Evolutionary conservation across 495 filamentous ascomycete species (phyloP).

Genomic region (Penicillium turbatum): DNA sequence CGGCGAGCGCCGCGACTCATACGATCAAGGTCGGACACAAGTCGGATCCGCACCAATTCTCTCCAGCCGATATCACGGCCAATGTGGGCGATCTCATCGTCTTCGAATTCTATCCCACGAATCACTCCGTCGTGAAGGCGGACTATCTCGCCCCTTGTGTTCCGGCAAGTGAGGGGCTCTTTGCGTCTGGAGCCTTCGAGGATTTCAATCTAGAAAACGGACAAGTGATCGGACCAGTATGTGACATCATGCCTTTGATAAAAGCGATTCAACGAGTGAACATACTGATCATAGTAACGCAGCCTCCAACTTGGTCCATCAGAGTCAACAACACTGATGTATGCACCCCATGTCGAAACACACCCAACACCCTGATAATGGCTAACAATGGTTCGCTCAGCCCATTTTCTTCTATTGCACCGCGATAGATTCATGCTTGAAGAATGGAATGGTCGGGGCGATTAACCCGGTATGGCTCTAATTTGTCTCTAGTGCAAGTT

Average conservation of each 20-base stretch:
- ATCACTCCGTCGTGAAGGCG: conserved; percentile 59
- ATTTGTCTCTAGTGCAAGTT: background rate
- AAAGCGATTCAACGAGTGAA: background rate
- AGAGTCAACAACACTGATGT: conserved; percentile 34
- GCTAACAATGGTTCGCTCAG: conserved; percentile 13
- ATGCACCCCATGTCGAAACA: background rate
- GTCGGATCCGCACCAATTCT: conserved; percentile 43
- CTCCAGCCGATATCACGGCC: conserved; percentile 49
- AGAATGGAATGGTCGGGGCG: conserved; percentile 42
- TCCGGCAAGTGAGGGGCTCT: conserved; percentile 38
- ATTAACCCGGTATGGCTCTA: conserved; percentile 34
- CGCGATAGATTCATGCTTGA: conserved; percentile 35
- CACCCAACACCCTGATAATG: background rate
- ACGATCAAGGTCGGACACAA: conserved; percentile 48
- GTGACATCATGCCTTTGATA: background rate
- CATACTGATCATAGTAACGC: background rate
- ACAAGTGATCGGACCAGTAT: conserved; percentile 29
- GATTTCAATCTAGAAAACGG: conserved; percentile 28
- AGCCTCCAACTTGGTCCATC: conserved; percentile 37
- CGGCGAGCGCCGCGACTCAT: conserved; percentile 33
- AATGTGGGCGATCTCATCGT: conserved; percentile 51
- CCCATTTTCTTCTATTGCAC: conserved; percentile 43
- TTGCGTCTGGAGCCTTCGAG: conserved; percentile 39
- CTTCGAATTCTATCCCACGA: conserved; percentile 59
- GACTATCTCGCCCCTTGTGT: conserved; percentile 55